Base-by-base conservation (phyloP, 23 red algal genomes). In the Agarophyton chilense region DNA sequence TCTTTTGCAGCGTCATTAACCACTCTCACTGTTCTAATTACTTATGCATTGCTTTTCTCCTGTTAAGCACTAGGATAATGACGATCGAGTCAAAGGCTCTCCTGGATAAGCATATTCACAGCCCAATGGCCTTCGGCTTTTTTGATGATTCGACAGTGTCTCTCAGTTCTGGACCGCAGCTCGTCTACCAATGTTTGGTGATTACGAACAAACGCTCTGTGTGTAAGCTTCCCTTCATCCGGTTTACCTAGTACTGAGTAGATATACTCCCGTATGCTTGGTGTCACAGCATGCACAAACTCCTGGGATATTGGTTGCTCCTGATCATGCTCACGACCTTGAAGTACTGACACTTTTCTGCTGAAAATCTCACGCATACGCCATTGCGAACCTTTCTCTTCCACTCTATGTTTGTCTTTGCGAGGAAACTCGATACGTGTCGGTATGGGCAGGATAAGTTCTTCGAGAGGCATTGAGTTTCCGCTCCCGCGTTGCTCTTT, bases 81-180 rank as follows among this genome's bases (percentile, higher is more conserved):
- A 9, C 21, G 35, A 34, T 78, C 73, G 1, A 41, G 73, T 2
- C 73, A 2, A 18, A 78, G 45, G 5, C 24, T 38, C 36, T 78
- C 73, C 53, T 78, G 73, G 4, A 78, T 78, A 2, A 78, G 24
- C 51, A 56, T 39, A 31, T 78, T 56, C 10, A 56, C 73, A 45
- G 73, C 73, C 46, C 73, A 78, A 9, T 78, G 73, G 3, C 51
- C 51, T 13, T 54, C 46, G 1, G 73, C 73, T 19, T 54, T 52
- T 24, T 32, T n/a, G 0, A 78, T 41, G 24, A 54, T 38, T 21
- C 24, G 2, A 26, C 33, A 54, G n/a, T 56, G 73, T 56, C 31
- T 78, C 3, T 78, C 45, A 22, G 53, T 52, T 35, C n/a, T 53
- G 10, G 44, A 36, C 7, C 73, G 73, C 2, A 78, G 45, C 45